A percentile compares a stretch with the other conserved stretches of the same genome.
Evolutionary conservation across 2,329 filamentous ascomycete species (phyloP).

Genomic region (Colletotrichum tropicicola): DNA sequence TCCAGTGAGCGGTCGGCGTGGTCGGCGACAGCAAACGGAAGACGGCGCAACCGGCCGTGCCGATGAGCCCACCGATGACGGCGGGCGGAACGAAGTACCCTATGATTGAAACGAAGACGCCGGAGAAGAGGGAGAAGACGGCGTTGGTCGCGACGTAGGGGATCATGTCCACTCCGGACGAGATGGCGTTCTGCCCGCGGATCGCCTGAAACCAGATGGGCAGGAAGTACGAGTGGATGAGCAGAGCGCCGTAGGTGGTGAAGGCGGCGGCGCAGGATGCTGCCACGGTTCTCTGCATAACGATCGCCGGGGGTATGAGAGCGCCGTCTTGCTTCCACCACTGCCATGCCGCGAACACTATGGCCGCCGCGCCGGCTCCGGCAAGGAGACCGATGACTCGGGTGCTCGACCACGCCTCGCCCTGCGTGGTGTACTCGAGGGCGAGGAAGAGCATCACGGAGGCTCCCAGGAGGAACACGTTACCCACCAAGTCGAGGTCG

Average conservation of each 20-base stretch:
- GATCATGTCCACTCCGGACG: slow-evolving; percentile 43
- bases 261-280: slow-evolving; percentile 49
- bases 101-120: slow-evolving; percentile 49
- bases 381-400: slow-evolving; percentile 51
- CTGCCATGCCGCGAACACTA: slow-evolving; percentile 52
- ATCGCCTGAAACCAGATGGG: slow-evolving; percentile 51
- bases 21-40: slow-evolving; percentile 45
- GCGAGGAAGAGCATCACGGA: slow-evolving; percentile 57
- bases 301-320: slow-evolving; percentile 52
- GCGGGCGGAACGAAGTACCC: slow-evolving; percentile 47
- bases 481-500: slow-evolving; percentile 49
- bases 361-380: slow-evolving; percentile 34
- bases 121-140: slow-evolving; percentile 39
- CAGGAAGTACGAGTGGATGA: slow-evolving; percentile 55
- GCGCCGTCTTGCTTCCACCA: slow-evolving; percentile 51
- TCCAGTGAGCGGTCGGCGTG: slow-evolving; percentile 46
- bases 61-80: slow-evolving; percentile 39
- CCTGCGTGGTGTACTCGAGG: slow-evolving; percentile 55
- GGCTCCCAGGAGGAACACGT: slow-evolving; percentile 51
- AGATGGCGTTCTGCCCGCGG: slow-evolving; percentile 38
- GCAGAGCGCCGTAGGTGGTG: slow-evolving; percentile 50
- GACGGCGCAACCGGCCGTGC: slow-evolving; percentile 44
- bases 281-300: slow-evolving; percentile 51
- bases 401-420: slow-evolving; percentile 51
- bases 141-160: slow-evolving; percentile 41